phyloP scores from a whole-genome alignment of 139 green algal genomes.

The Tetradesmus lagerheimii region DNA sequence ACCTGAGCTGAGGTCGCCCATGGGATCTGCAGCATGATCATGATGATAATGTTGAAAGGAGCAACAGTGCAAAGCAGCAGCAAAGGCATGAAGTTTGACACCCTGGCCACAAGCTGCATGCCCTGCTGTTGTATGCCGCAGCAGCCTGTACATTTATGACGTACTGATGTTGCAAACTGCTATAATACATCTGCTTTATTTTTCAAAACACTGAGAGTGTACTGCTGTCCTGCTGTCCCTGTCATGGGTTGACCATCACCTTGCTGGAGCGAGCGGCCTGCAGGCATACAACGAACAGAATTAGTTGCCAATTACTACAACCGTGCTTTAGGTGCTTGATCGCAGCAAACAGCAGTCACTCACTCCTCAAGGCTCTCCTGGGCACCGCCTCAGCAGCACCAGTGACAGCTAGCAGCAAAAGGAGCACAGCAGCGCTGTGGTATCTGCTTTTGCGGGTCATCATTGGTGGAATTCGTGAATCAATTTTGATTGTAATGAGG shows the following conservation, averaged over 20 bases:
- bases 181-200: neutral
- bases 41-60: too few species aligned
- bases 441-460: neutral
- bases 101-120: too few species aligned
- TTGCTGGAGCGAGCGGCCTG: neutral
- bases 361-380: neutral
- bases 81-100: too few species aligned
- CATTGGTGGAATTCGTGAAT: neutral
- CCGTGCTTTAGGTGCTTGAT: neutral
- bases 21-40: neutral
- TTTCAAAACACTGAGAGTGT: neutral
- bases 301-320: too few species aligned
- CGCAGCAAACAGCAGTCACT: neutral
- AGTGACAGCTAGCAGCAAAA: neutral
- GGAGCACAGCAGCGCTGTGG: neutral
- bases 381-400: neutral
- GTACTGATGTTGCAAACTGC: too few species aligned
- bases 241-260: neutral
- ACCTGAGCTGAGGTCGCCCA: neutral
- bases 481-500: neutral
- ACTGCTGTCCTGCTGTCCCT: too few species aligned
- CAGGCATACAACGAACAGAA: neutral
- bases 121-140: too few species aligned
- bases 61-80: too few species aligned
- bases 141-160: too few species aligned